phyloP scores from a whole-genome alignment of 1,284 basidiomycete genomes.

The Trametes hirsuta region DNA sequence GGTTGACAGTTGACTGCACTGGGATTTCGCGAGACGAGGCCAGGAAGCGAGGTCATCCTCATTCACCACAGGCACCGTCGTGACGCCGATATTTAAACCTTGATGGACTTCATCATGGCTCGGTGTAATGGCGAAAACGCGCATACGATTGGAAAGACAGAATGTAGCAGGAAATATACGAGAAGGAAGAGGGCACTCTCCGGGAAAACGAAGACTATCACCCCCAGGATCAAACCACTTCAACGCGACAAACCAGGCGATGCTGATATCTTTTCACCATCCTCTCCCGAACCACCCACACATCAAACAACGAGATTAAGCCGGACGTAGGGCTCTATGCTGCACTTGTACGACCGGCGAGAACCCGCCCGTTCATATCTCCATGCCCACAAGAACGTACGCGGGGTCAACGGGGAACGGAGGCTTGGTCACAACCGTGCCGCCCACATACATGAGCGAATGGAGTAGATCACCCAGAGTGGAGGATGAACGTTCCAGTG shows the following conservation, averaged over 20 bases:
- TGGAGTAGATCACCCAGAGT: slow-evolving; percentile 68
- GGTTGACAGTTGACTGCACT: too few species aligned
- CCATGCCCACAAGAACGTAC: slow-evolving; percentile 77
- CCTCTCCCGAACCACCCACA: neutral
- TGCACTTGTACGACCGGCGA: neutral
- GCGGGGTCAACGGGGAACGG: slow-evolving; percentile 71
- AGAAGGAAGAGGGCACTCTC: slow-evolving; percentile 9
- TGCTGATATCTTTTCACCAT: slow-evolving; percentile 9
- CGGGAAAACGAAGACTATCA: slow-evolving; percentile 1
- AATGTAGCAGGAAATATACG: neutral
- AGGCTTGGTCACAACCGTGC: slow-evolving; percentile 74
- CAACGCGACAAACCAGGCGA: slow-evolving; percentile 1
- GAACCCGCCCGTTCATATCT: slow-evolving; percentile 48
- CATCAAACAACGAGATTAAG: neutral
- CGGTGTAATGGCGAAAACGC: neutral
- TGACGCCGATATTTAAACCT: too few species aligned
- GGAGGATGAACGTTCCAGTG: slow-evolving; percentile 62
- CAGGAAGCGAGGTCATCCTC: too few species aligned
- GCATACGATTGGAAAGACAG: neutral
- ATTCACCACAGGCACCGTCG: too few species aligned
- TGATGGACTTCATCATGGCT: neutral
- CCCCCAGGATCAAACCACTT: slow-evolving; percentile 1
- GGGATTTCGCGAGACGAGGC: too few species aligned
- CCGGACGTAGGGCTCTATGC: neutral
- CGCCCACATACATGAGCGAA: slow-evolving; percentile 84